These are phyloP conservation scores for Hypocreales sp. DNA, from an alignment of 2,329 filamentous ascomycete genomes.

Conservation along the genomic window DNA sequence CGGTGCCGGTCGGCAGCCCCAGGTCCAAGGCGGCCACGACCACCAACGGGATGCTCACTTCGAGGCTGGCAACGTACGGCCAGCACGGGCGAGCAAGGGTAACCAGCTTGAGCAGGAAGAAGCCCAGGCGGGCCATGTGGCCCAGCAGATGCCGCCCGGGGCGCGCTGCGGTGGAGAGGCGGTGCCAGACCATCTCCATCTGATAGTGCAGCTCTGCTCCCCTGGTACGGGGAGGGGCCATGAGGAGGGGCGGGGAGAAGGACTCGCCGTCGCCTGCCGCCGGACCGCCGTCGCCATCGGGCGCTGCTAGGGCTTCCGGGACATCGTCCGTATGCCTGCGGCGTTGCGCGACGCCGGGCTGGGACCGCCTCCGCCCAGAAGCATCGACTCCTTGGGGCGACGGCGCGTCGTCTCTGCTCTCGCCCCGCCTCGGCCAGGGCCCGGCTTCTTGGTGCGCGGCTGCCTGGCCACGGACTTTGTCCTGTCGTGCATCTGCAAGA, in stretches of 20 bases:
- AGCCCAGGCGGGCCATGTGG: conserved; percentile 30
- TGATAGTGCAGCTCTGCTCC: conserved; percentile 17
- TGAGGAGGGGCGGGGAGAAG: conserved; percentile 19
- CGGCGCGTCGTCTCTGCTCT: background rate
- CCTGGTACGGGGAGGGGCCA: conserved; percentile 29
- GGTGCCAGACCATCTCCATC: conserved; percentile 19
- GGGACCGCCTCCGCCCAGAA: background rate
- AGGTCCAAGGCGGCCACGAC: conserved; percentile 53
- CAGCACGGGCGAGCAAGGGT: conserved; percentile 53
- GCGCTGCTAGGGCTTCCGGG: background rate
- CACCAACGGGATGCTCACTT: conserved; percentile 52
- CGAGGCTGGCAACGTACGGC: conserved; percentile 51
- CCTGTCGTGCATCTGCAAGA: conserved; percentile 18
- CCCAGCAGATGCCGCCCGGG: conserved; percentile 13
- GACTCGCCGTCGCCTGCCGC: background rate
- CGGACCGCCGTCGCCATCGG: background rate
- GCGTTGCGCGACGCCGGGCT: background rate
- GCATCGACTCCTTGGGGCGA: background rate
- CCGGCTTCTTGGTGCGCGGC: background rate
- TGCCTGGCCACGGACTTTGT: conserved; percentile 8
- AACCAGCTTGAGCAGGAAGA: conserved; percentile 56
- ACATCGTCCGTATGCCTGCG: background rate
- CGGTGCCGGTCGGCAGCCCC: conserved; percentile 19
- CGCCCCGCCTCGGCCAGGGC: background rate
- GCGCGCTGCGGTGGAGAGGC: conserved; percentile 8